Base-by-base conservation (phyloP, 2,329 filamentous ascomycete genomes). In the Byssochlamys sp. region DNA sequence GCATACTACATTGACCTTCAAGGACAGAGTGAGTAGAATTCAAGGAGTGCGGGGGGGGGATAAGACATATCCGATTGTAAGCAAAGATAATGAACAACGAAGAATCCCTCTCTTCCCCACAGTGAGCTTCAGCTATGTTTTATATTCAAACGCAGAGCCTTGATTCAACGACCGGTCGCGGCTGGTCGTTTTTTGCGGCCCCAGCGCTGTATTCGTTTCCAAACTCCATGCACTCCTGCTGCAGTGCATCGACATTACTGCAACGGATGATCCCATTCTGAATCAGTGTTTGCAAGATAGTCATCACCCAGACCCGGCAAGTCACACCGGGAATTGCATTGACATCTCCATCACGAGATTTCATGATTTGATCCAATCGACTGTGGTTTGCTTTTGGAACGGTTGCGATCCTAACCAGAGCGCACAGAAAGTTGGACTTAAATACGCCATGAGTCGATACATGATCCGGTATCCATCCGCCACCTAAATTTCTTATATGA, bases 231-330 rank as follows among this genome's bases (percentile, higher is more conserved):
- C 62, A 67, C 50, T 67, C 65, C 52, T 63, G 51, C 51, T 62
- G 51, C 55, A 66, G 55, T 10, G 55, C 60, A 9, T 58, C 57
- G 31, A 49, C 2, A 55, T 53, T 52, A 39, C 52, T 39, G 49
- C 60, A 66, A 6, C 49, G 57, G n/a, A 65, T 55, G 50, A 67
- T 50, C n/a, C 60, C 62, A 26, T 57, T 7, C 29, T 60, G 55
- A 5, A 61, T 56, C 10, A 66, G 56, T 28, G 55, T 56, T 51
- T 61, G n/a, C 24, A 64, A 25, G 26, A 67, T 62, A 3, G 14
- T 49, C 49, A 66, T 3, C 1, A 67, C 2, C 67, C 65, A 69
- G 6, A 67, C 63, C 9, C 63, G 61, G 49, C 66, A 69, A 3
- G 58, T 65, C 14, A 69, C 51, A 14, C 60, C 60, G 6, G 63